A percentile compares a stretch with the other conserved stretches of the same genome.
Conservation (phyloP, 495 filamentous ascomycete species). For the Penicillium flavigenum region DNA sequence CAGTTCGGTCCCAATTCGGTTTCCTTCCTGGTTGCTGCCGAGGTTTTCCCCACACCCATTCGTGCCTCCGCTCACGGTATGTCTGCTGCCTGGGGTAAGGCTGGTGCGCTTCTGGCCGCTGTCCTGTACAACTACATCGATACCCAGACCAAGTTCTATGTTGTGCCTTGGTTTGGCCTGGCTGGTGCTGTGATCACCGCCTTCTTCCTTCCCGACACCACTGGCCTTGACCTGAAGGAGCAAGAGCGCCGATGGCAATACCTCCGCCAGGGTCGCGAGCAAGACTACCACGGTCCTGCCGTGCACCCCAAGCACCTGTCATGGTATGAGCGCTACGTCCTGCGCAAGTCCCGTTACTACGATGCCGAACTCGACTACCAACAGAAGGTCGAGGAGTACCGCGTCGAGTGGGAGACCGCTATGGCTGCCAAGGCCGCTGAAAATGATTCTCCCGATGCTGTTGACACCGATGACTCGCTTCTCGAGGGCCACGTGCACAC, state of each 20-base stretch:
- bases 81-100: slow-evolving; percentile 79
- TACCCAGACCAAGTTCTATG: slow-evolving; percentile 73
- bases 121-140: slow-evolving; percentile 88
- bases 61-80: slow-evolving; percentile 90
- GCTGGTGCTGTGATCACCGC: slow-evolving; percentile 73
- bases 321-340: slow-evolving; percentile 68
- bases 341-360: slow-evolving; percentile 71
- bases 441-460: slow-evolving; percentile 36
- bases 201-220: slow-evolving; percentile 87
- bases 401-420: slow-evolving; percentile 59
- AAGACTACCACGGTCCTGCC: slow-evolving; percentile 85
- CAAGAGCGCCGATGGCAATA: slow-evolving; percentile 86
- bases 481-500: slow-evolving; percentile 47
- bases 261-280: slow-evolving; percentile 68
- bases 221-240: slow-evolving; percentile 89
- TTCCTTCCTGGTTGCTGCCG: slow-evolving; percentile 87
- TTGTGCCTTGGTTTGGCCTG: slow-evolving; percentile 91
- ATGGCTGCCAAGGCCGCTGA: slow-evolving; percentile 51
- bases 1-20: slow-evolving; percentile 92
- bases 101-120: slow-evolving; percentile 77
- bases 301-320: slow-evolving; percentile 84
- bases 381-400: slow-evolving; percentile 78
- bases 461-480: slow-evolving; percentile 44
- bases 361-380: slow-evolving; percentile 74
- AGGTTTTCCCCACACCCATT: slow-evolving; percentile 86